A percentile compares a stretch with the other conserved stretches of the same genome.
phyloP scores from a whole-genome alignment of 495 filamentous ascomycete genomes.

The Sordaria brevicollis region DNA sequence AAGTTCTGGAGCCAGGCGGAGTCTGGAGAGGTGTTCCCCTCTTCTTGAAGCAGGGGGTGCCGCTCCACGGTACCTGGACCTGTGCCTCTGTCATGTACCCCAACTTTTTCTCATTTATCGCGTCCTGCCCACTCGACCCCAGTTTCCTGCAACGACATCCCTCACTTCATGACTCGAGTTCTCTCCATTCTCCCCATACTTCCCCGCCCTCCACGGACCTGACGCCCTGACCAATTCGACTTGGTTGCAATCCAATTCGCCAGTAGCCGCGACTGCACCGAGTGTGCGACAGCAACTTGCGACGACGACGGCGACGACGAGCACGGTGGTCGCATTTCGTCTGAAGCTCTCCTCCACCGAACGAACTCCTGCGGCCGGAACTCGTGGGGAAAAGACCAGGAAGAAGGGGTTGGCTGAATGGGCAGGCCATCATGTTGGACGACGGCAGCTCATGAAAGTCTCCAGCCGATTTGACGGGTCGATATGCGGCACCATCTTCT shows the following conservation, averaged over 20 bases:
- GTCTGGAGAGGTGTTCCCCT: background rate
- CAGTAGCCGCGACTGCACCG: background rate
- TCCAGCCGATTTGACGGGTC: conserved; percentile 41
- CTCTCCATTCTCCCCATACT: background rate
- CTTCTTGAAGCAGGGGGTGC: background rate
- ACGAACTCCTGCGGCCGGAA: background rate
- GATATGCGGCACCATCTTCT: conserved; percentile 39
- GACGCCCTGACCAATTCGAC: background rate
- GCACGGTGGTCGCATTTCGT: background rate
- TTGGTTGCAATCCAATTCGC: background rate
- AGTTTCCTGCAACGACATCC: background rate
- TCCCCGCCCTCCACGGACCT: background rate
- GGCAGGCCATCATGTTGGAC: conserved; percentile 34
- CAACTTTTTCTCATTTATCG: background rate
- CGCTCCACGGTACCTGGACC: background rate
- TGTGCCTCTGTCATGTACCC: background rate
- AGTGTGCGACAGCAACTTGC: background rate
- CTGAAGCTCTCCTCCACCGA: background rate
- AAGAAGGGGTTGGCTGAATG: conserved; percentile 22
- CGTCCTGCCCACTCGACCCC: background rate
- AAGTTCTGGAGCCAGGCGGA: background rate
- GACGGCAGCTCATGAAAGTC: conserved; percentile 41
- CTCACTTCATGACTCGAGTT: background rate
- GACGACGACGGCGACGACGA: background rate
- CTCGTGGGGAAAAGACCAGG: conserved; percentile 15